Percentiles rank a stretch among this genome's conserved stretches.
These are phyloP conservation scores for Arthrobotrys musiformis DNA, from an alignment of 2,329 filamentous ascomycete species.

Conservation along the genomic window DNA sequence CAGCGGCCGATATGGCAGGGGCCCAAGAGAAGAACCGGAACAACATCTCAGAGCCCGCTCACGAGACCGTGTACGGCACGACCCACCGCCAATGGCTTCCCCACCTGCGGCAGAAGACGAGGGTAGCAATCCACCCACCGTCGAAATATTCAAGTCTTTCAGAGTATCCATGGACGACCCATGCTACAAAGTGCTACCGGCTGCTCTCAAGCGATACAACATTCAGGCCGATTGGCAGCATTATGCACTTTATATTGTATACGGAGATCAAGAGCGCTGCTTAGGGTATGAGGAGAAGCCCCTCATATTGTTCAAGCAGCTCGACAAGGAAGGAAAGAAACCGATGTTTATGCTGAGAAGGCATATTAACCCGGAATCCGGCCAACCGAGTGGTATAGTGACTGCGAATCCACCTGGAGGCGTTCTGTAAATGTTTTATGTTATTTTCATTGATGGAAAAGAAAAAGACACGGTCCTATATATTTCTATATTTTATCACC, in stretches of 20 bases:
- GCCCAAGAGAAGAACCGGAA: conserved; percentile 34
- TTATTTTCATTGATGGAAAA: not conserved
- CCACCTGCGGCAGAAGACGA: conserved; percentile 49
- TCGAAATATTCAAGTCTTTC: conserved; percentile 99
- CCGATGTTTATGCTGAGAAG: conserved; percentile 98
- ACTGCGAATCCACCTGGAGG: conserved; percentile 50
- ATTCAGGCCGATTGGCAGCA: conserved; percentile 98
- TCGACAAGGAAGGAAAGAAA: conserved; percentile 96
- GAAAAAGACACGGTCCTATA: not conserved
- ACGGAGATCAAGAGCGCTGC: conserved; percentile 97
- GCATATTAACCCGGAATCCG: conserved; percentile 61
- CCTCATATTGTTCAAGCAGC: conserved; percentile 93
- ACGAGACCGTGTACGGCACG: conserved; percentile 29
- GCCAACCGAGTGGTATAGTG: conserved; percentile 45
- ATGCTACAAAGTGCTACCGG: conserved; percentile 95
- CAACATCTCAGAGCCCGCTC: conserved; percentile 33
- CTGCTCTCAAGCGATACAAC: conserved; percentile 96
- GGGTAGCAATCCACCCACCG: conserved; percentile 64
- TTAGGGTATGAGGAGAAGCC: conserved; percentile 92
- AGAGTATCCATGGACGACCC: conserved; percentile 97
- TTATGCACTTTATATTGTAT: conserved; percentile 97
- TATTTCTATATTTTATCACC: not conserved
- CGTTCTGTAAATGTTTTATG: conserved; percentile 24
- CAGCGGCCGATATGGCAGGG: conserved; percentile 37
- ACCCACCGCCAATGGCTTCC: conserved; percentile 31